Conservation (phyloP, 1,139 yeast genomes). For the Candida smagusa region DNA sequence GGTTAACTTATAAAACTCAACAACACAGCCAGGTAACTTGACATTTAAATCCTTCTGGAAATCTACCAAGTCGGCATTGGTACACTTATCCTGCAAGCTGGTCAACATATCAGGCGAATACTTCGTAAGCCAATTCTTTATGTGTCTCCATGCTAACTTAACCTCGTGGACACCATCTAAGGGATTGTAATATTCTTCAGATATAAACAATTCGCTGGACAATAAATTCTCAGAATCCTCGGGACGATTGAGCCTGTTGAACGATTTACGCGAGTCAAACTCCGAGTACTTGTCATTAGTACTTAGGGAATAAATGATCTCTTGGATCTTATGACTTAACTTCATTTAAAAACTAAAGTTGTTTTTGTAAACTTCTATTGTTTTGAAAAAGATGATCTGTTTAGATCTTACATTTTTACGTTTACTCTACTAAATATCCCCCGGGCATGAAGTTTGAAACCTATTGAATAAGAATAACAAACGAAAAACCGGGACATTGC, state of each 20-base stretch:
- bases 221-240: constrained; percentile 28
- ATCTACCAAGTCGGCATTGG: constrained; percentile 56
- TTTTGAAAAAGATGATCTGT: background rate
- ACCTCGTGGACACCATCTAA: constrained; percentile 57
- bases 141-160: constrained; percentile 67
- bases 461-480: constrained; percentile 37
- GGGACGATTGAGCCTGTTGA: constrained; percentile 44
- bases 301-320: constrained; percentile 60
- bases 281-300: constrained; percentile 71
- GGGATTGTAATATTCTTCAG: constrained; percentile 8
- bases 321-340: constrained; percentile 37
- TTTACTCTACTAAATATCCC: constrained; percentile 20
- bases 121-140: constrained; percentile 56
- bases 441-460: constrained; percentile 55
- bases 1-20: constrained; percentile 58
- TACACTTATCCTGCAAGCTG: constrained; percentile 61
- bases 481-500: constrained; percentile 49
- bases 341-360: constrained; percentile 19
- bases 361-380: background rate
- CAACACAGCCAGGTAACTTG: constrained; percentile 56
- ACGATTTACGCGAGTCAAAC: constrained; percentile 51
- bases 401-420: too few species aligned
- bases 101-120: constrained; percentile 55
- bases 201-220: constrained; percentile 19
- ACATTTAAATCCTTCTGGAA: constrained; percentile 64